Evolutionary conservation across 2,329 filamentous ascomycete genomes (phyloP), one percentile per base, ranked within the genome.

Genomic region (Periconia sp.): DNA sequence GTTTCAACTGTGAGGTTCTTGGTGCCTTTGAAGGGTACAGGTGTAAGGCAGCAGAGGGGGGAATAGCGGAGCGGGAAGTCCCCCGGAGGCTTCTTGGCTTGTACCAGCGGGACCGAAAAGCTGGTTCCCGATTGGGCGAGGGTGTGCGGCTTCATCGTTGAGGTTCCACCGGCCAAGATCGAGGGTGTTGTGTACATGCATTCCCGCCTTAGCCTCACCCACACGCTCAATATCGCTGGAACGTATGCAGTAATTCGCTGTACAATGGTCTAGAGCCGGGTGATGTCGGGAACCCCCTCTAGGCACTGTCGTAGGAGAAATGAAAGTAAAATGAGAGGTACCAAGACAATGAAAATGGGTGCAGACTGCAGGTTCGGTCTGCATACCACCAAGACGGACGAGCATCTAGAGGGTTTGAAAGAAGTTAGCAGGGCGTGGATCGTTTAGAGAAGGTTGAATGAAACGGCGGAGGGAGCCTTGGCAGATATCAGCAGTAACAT

Each of bases 31-130:
- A 41, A 38, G 7, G n/a, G 2, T 10, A 34, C 4, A 31, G 6
- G 29, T 28, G 29, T 30, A 39, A 19, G 24, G 19, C 10, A 11
- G 26, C 29, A 26, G 33, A 15, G 38, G 16, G 25, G 7, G 30
- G 43, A 21, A 38, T 41, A 46, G 48, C 48, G 48, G 48, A 52
- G 48, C 48, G 48, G 48, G 45, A 52, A 31, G 22, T 32, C 42
- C 18, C 34, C 26, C 48, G 30, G 18, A 15, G 24, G 16, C 15
- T 7, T 28, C 48, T 52, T 52, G 48, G 45, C 45, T 17, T 12
- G 17, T 45, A 23, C 23, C 12, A 8, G 35, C 16, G 35, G 23
- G 24, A 29, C 23, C n/a, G n/a, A n/a, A n/a, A n/a, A 5, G 15
- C n/a, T 35, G 29, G 21, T 18, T 41, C 3, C 8, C 25, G 6